Conservation (phyloP, 140 eudicot genomes). For the Stevia rebaudiana region DNA sequence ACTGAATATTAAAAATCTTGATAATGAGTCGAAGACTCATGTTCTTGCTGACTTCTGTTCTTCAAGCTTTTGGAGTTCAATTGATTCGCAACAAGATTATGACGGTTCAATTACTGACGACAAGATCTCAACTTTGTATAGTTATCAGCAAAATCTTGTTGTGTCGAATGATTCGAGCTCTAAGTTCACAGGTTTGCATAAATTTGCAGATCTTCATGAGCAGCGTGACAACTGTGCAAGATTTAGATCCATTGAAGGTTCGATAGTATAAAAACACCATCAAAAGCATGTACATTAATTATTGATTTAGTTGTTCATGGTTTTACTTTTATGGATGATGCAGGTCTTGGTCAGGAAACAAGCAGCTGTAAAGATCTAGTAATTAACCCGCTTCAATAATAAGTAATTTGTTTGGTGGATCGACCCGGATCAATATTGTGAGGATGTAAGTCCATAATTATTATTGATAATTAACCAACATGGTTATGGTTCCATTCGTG, state of each 20-base stretch:
- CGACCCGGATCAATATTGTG: too few species aligned
- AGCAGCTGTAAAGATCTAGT: background rate
- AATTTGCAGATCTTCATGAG: slow-evolving; percentile 2
- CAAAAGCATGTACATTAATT: background rate
- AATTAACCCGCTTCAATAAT: background rate
- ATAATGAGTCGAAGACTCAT: background rate
- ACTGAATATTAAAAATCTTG: slow-evolving; percentile 16
- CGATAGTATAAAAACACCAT: background rate
- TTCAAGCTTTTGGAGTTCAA: slow-evolving; percentile 21
- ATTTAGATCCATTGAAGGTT: slow-evolving; percentile 20
- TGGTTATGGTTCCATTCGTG: too few species aligned
- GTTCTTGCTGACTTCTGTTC: slow-evolving; percentile 9
- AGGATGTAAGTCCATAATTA: too few species aligned
- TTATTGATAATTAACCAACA: too few species aligned
- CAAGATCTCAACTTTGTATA: slow-evolving; percentile 11
- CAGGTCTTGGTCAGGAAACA: slow-evolving; percentile 1
- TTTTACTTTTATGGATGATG: slow-evolving; percentile 11
- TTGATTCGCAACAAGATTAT: slow-evolving; percentile 17
- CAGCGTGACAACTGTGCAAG: background rate
- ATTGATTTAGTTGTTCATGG: background rate
- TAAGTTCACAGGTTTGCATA: background rate
- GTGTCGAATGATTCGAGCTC: slow-evolving; percentile 16
- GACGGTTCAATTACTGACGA: slow-evolving; percentile 3
- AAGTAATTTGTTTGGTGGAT: too few species aligned
- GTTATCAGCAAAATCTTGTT: slow-evolving; percentile 7